Evolutionary conservation across 495 filamentous ascomycete species (phyloP), one percentile per base, ranked within the genome.

Genomic region (Trichoderma parareesei): DNA sequence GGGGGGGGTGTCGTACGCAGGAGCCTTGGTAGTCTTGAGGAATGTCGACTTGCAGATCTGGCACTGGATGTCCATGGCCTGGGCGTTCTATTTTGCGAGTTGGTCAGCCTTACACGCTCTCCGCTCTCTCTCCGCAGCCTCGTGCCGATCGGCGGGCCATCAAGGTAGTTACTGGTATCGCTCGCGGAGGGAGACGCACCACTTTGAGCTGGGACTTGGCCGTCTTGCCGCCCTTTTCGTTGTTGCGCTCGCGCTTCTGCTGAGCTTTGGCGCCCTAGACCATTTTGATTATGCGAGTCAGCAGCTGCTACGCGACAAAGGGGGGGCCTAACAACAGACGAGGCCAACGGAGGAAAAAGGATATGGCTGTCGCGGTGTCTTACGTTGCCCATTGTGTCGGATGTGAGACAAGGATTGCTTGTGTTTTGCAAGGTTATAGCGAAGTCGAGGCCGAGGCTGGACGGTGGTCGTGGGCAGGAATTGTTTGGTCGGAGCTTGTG

Each of bases 1-100:
- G 8, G 9, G 18, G 13, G 35, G 13, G 61, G 16, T 35, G 18
- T 73, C 79, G 59, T 80, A 83, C 80, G 77, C 77, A 64, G 78
- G 77, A 46, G 75, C 78, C 61, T 81, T 78, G n/a, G 80, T 82
- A 2, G 82, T 85, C 66, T 79, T 79, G 62, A 84, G 70, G 75
- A 85, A 85, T 37, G 82, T 83, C 48, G 80, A 78, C 69, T 79
- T 84, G 81, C 82, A 85, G 64, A 75, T 76, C 48, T 74, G 59
- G 78, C 82, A 85, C 66, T 84, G 79, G 74, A 85, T 83, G 68
- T 78, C 78, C 78, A 77, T 83, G 46, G 82, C 82, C 67, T 78
- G 71, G 61, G 70, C 71, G 67, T 85, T 85, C 79, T 82, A 62
- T 65, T 4, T 27, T 27, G 46, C 18, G 38, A 41, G 40, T 11